Evolutionary conservation across 1,139 yeast genomes (phyloP), one percentile per base, ranked within the genome.

Genomic region (Wickerhamiella pararugosa): DNA sequence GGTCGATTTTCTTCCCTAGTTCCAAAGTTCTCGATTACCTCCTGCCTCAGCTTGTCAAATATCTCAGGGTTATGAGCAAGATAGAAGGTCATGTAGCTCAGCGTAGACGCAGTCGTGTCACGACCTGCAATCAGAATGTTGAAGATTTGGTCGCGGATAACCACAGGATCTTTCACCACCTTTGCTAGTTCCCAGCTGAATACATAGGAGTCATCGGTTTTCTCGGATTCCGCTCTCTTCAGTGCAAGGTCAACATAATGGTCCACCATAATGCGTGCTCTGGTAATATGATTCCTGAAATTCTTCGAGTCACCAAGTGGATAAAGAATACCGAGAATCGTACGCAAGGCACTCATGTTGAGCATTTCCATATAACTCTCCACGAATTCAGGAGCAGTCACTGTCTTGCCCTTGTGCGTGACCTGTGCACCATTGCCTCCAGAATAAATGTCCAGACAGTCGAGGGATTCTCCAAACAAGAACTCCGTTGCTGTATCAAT

Each of bases 401-500:
- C 51, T 11, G 37, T 39, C 27, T 40, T 38, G 15, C 49, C 45
- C 25, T 46, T 47, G 32, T 45, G 47, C 6, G 34, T 26, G 8
- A 34, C 42, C 27, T 37, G 11, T 10, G 37, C 37, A 8, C 29
- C 10, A 7, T 33, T 27, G 11, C 37, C 42, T 10, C 51, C 51
- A 35, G 42, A 42, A 33, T 45, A 43, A 10, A 30, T 47, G 11
- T 37, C 39, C 3, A 51, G 47, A 27, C 52, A 45, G 39, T 48
- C 45, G 25, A 38, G 32, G 10, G 38, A 32, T 27, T 41, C 40
- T 10, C 77, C 78, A 57, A 73, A 72, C 47, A 73, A 60, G 50
- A 72, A 71, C 52, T 72, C 76, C 10, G 76, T 69, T 4, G 77
- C 70, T 10, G 74, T 66, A 51, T 73, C 79, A 48, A 73, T 64